phyloP scores from a whole-genome alignment of 2,329 filamentous ascomycete genomes.

The Nothophoma quercina region DNA sequence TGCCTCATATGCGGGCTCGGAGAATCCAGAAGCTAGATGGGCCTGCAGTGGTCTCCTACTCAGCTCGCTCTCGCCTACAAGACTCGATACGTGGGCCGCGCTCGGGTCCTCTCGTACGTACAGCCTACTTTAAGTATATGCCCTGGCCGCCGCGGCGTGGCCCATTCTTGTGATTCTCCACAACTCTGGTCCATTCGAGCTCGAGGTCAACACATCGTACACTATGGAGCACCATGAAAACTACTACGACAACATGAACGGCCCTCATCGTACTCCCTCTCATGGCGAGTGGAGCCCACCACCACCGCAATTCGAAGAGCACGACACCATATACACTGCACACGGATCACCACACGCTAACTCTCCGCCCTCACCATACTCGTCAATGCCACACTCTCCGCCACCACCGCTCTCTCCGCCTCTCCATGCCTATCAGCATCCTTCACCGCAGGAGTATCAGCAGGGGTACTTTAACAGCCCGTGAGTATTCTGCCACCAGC shows the following conservation, averaged over 20 bases:
- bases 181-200: not conserved
- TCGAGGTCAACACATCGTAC: not conserved
- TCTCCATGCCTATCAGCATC: conserved; percentile 21
- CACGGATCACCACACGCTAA: conserved; percentile 13
- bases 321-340: conserved; percentile 24
- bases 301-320: conserved; percentile 31
- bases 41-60: conserved; percentile 16
- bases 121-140: conserved; percentile 1
- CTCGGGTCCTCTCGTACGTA: not conserved
- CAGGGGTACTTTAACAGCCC: conserved; percentile 20
- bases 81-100: conserved; percentile 7
- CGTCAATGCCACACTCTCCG: conserved; percentile 21
- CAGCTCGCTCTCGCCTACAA: conserved; percentile 20
- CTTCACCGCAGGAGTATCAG: conserved; percentile 21
- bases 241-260: conserved; percentile 4
- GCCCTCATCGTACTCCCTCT: conserved; percentile 8
- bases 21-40: conserved; percentile 17
- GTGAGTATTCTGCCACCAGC: conserved; percentile 6
- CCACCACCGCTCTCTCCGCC: conserved; percentile 25
- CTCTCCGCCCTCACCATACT: conserved; percentile 12
- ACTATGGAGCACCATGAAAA: conserved; percentile 10
- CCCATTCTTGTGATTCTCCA: not conserved
- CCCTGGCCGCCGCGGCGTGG: not conserved
- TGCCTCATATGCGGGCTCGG: conserved; percentile 15
- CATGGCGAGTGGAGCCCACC: conserved; percentile 32